Conservation (phyloP, 1,284 basidiomycete genomes). For the Meripilus lineatus region DNA sequence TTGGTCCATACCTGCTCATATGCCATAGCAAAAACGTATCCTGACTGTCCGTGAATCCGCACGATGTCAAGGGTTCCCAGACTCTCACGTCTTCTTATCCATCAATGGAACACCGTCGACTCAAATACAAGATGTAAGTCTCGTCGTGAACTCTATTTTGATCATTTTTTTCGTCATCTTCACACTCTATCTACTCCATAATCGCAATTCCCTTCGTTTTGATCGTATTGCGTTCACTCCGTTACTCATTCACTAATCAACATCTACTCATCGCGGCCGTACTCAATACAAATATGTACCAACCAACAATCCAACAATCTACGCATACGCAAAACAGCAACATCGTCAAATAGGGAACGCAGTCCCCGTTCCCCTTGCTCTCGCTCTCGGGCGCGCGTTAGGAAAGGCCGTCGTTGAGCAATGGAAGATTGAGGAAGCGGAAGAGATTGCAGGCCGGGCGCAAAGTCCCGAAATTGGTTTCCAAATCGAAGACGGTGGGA, state of each 20-base stretch:
- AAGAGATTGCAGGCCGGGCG: slow-evolving; percentile 29
- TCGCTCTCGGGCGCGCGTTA: slow-evolving; percentile 55
- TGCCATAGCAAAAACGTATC: slow-evolving; percentile 58
- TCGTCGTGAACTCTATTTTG: too few species aligned
- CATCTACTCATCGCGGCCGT: too few species aligned
- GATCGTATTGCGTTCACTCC: not conserved
- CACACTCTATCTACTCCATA: too few species aligned
- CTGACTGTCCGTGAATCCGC: slow-evolving; percentile 61
- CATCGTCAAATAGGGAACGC: slow-evolving; percentile 70
- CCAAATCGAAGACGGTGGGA: slow-evolving; percentile 2
- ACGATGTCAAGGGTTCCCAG: slow-evolving; percentile 69
- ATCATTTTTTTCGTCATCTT: too few species aligned
- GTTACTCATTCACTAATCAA: slow-evolving; percentile 1
- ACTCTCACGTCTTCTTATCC: slow-evolving; percentile 54
- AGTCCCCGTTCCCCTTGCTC: slow-evolving; percentile 61
- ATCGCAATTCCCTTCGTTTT: not conserved
- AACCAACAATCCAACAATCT: not conserved
- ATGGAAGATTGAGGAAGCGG: slow-evolving; percentile 31
- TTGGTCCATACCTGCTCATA: too few species aligned
- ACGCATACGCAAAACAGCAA: slow-evolving; percentile 40
- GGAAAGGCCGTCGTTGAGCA: slow-evolving; percentile 42
- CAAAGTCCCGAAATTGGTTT: slow-evolving; percentile 33
- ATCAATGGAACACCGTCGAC: slow-evolving; percentile 30
- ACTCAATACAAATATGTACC: not conserved
- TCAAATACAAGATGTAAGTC: slow-evolving; percentile 45